Evolutionary conservation across 1,284 basidiomycete species (phyloP), one percentile per base, ranked within the genome.

Genomic region (Waitea zeae): DNA sequence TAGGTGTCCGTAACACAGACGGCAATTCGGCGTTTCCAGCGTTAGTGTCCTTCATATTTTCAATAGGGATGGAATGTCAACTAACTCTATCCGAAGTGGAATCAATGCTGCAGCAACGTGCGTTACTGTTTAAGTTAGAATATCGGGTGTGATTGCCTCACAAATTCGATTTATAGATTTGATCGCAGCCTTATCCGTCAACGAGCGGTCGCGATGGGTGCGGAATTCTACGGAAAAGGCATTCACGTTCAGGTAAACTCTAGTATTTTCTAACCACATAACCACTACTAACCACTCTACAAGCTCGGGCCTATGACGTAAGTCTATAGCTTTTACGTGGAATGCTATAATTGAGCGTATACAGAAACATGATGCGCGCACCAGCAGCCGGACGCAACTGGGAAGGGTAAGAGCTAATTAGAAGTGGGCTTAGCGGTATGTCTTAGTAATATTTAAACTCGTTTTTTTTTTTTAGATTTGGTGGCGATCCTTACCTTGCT

Each of bases 401-500:
- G 31, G 15, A 17, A 12, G 15, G 31, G 12, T n/a, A 7, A 9
- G 30, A n/a, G 24, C 24, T 9, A 9, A 9, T 27, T 27, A n/a
- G 24, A 27, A n/a, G 24, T 27, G n/a, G 9, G 24, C 30, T 31
- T 15, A 31, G 15, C 9, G 9, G 30, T 12, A 11, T 11, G 11
- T 15, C 14, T 9, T 31, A 11, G 11, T 11, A 27, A 27, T 27
- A 31, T 12, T n/a, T 5, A 12, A 30, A n/a, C n/a, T n/a, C n/a
- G n/a, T n/a, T n/a, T n/a, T n/a, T n/a, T n/a, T n/a, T 20, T 15
- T 29, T 13, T n/a, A n/a, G 34, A 4, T 36, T 30, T n/a, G 35
- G 35, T 17, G 35, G 4, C 3, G 71, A 76, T 45, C 72, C 76
- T 0, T 82, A 71, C 48, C 63, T 83, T 15, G 59, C 57, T 41